Base-by-base conservation (phyloP, 805 yeast genomes). In the Teunomyces panamensis region DNA sequence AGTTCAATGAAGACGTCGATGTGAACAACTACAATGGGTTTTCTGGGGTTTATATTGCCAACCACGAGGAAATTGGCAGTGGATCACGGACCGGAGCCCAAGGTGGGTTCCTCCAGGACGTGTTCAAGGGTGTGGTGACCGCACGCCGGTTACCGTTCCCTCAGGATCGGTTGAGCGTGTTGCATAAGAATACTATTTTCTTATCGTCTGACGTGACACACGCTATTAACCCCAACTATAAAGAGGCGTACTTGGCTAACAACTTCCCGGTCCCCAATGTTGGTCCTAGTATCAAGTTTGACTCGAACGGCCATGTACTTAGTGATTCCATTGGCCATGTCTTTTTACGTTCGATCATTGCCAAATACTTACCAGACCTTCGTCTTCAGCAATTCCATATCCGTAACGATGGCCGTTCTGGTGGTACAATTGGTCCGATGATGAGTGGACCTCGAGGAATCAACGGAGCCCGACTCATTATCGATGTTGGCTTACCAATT, bases 191-290 rank as follows among this genome's bases (percentile, higher is more conserved):
- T 33, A 50, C 73, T 10, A 45, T 71, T 3, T 43, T 71, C 13
- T 51, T 73, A 16, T 71, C 77, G 3, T 72, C 75, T 2, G 78
- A 73, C 51, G 76, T 72, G 7, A 73, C 77, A 3, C 78, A 72
- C 50, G 67, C 69, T 5, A 49, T 73, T 37, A 73, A 73, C 52
- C 77, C 77, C 9, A 72, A 72, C 53, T 73, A 71, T 52, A 48
- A 54, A 16, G 50, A 55, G 13, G 65, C 54, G 0, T 69, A 71
- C 49, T 55, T 72, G 39, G 59, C 61, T 14, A 53, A 56, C 17
- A 68, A 71, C 55, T 62, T 47, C 35, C 77, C 77, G 2, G 43
- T 68, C 9, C 75, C 72, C 16, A 73, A 73, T 49, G 60, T 50
- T 2, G 77, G 77, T 1, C 60, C 73, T 2, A 60, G 67, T 2